Evolutionary conservation across 345 rosid genomes (phyloP).

Genomic region (Diplotaxis tenuifolia): DNA sequence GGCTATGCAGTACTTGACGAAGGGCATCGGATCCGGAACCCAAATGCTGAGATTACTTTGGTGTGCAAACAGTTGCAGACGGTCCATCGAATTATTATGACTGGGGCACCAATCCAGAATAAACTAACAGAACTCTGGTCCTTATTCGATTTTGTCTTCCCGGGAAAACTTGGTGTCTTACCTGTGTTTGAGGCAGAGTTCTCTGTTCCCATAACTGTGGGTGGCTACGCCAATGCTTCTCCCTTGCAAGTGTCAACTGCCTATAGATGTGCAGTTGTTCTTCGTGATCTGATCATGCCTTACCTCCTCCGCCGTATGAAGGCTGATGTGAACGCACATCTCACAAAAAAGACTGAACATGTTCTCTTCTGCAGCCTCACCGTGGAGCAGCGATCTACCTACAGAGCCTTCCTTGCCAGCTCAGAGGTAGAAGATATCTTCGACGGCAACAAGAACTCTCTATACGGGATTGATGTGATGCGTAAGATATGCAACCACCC

Average conservation of each 20-base stretch:
- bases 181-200: slow-evolving; percentile 98
- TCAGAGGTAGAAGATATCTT: slow-evolving; percentile 90
- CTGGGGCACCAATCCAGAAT: slow-evolving; percentile 97
- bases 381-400: slow-evolving; percentile 73
- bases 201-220: slow-evolving; percentile 90
- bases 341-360: slow-evolving; percentile 89
- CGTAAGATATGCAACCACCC: slow-evolving; percentile 99
- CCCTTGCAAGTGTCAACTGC: slow-evolving; percentile 98
- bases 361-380: slow-evolving; percentile 98
- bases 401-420: slow-evolving; percentile 97
- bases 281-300: slow-evolving; percentile 96
- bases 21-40: slow-evolving; percentile 97
- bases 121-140: slow-evolving; percentile 92
- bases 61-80: slow-evolving; percentile 98
- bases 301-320: slow-evolving; percentile 98
- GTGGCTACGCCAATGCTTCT: slow-evolving; percentile 98
- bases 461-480: slow-evolving; percentile 97
- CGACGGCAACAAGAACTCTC: slow-evolving; percentile 73
- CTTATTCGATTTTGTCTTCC: slow-evolving; percentile 97
- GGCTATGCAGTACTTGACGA: slow-evolving; percentile 94
- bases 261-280: slow-evolving; percentile 97
- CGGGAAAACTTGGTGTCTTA: slow-evolving; percentile 92
- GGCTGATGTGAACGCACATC: slow-evolving; percentile 79
- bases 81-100: slow-evolving; percentile 90
- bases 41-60: slow-evolving; percentile 85